A percentile compares a stretch with the other conserved stretches of the same genome.
Conservation (phyloP, 2,329 filamentous ascomycete genomes). For the Mycogone perniciosa region DNA sequence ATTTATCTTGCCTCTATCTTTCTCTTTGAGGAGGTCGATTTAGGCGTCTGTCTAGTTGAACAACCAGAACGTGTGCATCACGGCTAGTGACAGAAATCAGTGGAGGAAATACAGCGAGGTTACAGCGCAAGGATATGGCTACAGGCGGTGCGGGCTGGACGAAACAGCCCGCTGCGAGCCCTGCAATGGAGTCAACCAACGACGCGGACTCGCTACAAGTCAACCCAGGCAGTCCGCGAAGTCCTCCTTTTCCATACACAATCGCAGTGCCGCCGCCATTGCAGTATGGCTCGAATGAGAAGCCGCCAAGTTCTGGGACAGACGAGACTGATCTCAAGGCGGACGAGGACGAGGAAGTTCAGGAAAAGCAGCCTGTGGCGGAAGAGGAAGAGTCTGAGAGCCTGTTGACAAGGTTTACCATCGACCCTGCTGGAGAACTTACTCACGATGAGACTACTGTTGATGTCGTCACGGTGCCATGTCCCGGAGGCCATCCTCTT, state of each 20-base stretch:
- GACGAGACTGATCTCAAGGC: conserved; percentile 12
- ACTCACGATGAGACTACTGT: conserved; percentile 48
- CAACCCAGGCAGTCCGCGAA: conserved; percentile 22
- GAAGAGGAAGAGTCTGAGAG: background rate
- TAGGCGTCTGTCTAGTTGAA: background rate
- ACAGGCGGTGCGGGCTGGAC: conserved; percentile 10
- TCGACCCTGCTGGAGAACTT: conserved; percentile 30
- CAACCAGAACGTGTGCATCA: background rate
- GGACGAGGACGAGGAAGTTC: background rate
- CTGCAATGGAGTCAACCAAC: conserved; percentile 12
- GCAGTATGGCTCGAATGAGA: conserved; percentile 1
- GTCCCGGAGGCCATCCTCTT: conserved; percentile 46
- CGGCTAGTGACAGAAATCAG: background rate
- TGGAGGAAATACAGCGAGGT: background rate
- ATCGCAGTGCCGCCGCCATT: background rate
- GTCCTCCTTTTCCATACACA: conserved; percentile 15
- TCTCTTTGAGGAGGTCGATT: background rate
- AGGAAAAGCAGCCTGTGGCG: background rate
- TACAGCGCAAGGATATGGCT: conserved; percentile 15
- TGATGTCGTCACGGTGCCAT: conserved; percentile 49
- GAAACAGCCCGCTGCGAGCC: conserved; percentile 4
- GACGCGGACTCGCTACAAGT: conserved; percentile 23
- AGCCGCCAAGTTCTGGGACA: conserved; percentile 7
- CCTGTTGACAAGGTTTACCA: conserved; percentile 22
- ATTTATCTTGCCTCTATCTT: background rate